A percentile compares a stretch with the other conserved stretches of the same genome.
These are phyloP conservation scores for Podila minutissima DNA, from an alignment of 192 early-diverging fungal genomes.

Conservation along the genomic window DNA sequence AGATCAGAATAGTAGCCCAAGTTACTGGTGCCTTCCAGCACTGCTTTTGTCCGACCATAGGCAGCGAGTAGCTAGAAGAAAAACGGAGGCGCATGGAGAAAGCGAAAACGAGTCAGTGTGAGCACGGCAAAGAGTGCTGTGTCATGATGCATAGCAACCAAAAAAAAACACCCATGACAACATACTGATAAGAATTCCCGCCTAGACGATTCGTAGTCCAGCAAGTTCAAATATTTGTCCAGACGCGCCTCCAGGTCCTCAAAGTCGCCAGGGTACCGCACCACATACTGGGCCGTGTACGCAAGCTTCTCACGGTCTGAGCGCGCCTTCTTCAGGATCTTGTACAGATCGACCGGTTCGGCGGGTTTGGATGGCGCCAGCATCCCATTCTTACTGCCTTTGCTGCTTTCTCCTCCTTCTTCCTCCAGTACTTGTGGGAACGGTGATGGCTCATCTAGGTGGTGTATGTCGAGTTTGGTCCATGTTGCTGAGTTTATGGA, in stretches of 20 bases:
- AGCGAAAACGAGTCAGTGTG: too few relatives aligned
- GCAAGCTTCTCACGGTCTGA: slow-evolving; percentile 30
- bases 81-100: background rate
- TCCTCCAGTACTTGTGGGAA: background rate
- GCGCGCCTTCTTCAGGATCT: slow-evolving; percentile 21
- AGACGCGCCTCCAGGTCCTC: slow-evolving; percentile 24
- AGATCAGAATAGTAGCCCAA: slow-evolving; percentile 39
- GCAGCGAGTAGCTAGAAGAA: slow-evolving; percentile 15
- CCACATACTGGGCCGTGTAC: slow-evolving; percentile 16
- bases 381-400: background rate
- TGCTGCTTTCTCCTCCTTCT: background rate
- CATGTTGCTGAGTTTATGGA: slow-evolving; percentile 9
- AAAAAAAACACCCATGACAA: background rate
- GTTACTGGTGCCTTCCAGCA: background rate
- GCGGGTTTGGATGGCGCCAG: background rate
- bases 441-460: background rate
- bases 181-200: slow-evolving; percentile 50
- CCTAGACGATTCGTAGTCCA: slow-evolving; percentile 55
- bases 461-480: slow-evolving; percentile 11
- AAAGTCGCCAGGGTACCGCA: slow-evolving; percentile 26
- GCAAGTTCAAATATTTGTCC: slow-evolving; percentile 40
- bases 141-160: background rate
- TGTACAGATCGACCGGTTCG: slow-evolving; percentile 24
- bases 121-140: background rate
- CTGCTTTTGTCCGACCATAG: slow-evolving; percentile 5